Percentiles rank a stretch among this genome's conserved stretches.
phyloP scores from a whole-genome alignment of 768 basidiomycete species.

The Tephrocybe sp. region DNA sequence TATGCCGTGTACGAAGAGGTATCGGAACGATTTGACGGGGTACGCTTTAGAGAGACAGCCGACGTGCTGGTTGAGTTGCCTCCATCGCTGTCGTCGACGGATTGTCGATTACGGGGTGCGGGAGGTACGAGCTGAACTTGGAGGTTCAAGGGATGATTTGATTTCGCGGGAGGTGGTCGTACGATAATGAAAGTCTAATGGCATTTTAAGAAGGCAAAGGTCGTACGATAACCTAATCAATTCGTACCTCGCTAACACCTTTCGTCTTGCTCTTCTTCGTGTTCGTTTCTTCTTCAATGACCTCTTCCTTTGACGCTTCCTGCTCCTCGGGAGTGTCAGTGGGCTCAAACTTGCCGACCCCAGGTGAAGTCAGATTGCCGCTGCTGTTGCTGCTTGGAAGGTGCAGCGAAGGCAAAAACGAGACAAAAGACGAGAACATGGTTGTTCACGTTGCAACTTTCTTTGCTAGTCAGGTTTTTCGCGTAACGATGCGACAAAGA shows the following conservation, averaged over 20 bases:
- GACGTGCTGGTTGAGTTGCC: slow-evolving; percentile 17
- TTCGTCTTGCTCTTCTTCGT: slow-evolving; percentile 42
- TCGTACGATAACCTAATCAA: slow-evolving; percentile 6
- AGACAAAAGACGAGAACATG: slow-evolving; percentile 21
- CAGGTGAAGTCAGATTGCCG: slow-evolving; percentile 4
- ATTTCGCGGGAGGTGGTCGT: slow-evolving; percentile 5
- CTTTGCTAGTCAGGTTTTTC: neutral
- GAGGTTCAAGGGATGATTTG: slow-evolving; percentile 15
- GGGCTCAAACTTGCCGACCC: slow-evolving; percentile 6
- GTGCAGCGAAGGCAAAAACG: slow-evolving; percentile 20
- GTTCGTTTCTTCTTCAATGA: slow-evolving; percentile 26
- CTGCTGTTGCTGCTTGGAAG: slow-evolving; percentile 10
- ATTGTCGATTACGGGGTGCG: slow-evolving; percentile 44
- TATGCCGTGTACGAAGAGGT: slow-evolving; percentile 41
- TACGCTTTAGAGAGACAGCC: slow-evolving; percentile 33
- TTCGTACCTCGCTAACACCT: slow-evolving; percentile 46
- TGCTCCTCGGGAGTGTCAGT: slow-evolving; percentile 16
- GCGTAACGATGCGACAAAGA: slow-evolving; percentile 7
- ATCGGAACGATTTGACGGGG: slow-evolving; percentile 59
- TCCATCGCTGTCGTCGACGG: slow-evolving; percentile 37
- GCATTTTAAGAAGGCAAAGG: neutral
- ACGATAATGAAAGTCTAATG: slow-evolving; percentile 14
- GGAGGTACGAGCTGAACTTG: slow-evolving; percentile 43
- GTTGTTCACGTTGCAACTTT: neutral
- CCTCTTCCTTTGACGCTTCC: slow-evolving; percentile 20